Conservation (phyloP, 768 basidiomycete genomes). For the Termitomyces eurrhizus region DNA sequence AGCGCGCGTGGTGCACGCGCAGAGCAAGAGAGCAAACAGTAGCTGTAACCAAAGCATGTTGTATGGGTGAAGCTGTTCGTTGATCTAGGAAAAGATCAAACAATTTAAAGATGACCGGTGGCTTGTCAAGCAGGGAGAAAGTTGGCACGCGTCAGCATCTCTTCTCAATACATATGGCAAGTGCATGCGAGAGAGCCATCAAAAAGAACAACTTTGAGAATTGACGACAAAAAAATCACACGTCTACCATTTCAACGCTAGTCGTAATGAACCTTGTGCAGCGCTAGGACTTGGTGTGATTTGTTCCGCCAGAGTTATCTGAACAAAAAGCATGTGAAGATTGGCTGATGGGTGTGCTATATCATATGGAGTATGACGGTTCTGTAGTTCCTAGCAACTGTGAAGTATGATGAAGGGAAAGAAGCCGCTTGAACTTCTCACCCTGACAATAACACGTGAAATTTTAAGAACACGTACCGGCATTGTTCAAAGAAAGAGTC, state of each 20-base stretch:
- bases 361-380: background rate
- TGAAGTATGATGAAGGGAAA: background rate
- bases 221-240: background rate
- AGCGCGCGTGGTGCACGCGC: slow-evolving; percentile 18
- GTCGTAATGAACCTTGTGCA: too few species aligned
- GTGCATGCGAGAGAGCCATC: background rate
- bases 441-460: background rate
- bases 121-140: background rate
- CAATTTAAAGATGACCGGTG: background rate
- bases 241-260: background rate
- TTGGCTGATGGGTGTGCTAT: background rate
- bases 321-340: background rate
- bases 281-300: background rate
- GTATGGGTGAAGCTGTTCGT: background rate
- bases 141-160: background rate
- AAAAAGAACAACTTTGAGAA: too few species aligned
- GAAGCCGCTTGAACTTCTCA: background rate
- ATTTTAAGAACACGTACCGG: background rate
- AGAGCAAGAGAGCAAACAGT: slow-evolving; percentile 17
- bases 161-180: background rate
- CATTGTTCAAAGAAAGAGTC: background rate
- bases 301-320: background rate
- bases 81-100: background rate
- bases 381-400: background rate
- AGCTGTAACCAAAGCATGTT: slow-evolving; percentile 5